Conservation (phyloP, 1,284 basidiomycete genomes). For the Ustilago curta region DNA sequence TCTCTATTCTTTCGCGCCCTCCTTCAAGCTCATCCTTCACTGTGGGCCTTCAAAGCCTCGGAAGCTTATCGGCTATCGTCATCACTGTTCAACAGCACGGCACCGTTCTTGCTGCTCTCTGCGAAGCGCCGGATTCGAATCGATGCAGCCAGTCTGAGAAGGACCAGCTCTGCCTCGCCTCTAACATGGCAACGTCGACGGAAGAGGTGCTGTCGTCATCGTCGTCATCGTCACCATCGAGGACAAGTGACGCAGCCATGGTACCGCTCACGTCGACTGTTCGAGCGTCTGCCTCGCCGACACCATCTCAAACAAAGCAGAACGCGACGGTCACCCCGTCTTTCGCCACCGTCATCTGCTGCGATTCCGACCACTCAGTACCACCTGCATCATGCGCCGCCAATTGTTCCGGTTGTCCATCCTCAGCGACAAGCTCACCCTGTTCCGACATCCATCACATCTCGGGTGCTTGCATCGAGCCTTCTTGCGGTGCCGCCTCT, state of each 20-base stretch:
- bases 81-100: neutral
- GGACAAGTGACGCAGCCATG: neutral
- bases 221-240: neutral
- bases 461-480: constrained; percentile 34
- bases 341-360: constrained; percentile 32
- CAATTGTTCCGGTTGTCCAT: constrained; percentile 23
- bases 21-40: constrained; percentile 1
- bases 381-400: constrained; percentile 11
- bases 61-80: neutral
- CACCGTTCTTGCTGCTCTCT: neutral
- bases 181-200: constrained; percentile 27
- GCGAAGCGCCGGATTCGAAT: neutral
- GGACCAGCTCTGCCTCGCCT: neutral
- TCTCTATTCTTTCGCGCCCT: constrained; percentile 1
- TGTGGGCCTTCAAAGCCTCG: neutral
- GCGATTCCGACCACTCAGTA: constrained; percentile 24
- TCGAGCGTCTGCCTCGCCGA: constrained; percentile 1
- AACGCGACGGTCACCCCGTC: neutral
- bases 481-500: constrained; percentile 31
- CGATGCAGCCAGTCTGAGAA: neutral
- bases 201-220: constrained; percentile 23
- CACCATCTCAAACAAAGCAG: constrained; percentile 2
- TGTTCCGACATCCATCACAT: constrained; percentile 41
- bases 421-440: constrained; percentile 26
- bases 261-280: neutral